phyloP scores from a whole-genome alignment of 2,329 filamentous ascomycete genomes.

The Pseudogymnoascus sp. region DNA sequence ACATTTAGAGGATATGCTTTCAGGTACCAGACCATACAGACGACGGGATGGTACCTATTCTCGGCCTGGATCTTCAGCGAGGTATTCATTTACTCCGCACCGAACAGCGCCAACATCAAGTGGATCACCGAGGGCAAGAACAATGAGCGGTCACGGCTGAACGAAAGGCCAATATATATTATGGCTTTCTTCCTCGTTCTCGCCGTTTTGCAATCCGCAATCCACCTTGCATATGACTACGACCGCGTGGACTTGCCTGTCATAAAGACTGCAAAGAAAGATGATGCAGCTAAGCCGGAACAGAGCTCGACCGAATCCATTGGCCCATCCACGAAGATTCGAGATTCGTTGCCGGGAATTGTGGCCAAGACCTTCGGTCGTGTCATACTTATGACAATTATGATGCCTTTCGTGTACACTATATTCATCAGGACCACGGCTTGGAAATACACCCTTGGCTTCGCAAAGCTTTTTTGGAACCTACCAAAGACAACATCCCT shows the following conservation, averaged over 20 bases:
- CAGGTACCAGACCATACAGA: constrained; percentile 52
- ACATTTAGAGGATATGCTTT: constrained; percentile 52
- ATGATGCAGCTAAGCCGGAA: constrained; percentile 8
- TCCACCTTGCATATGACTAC: constrained; percentile 65
- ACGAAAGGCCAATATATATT: constrained; percentile 79
- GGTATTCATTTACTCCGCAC: constrained; percentile 66
- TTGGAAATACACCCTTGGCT: constrained; percentile 62
- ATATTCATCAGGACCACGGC: constrained; percentile 51
- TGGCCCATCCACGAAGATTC: constrained; percentile 32
- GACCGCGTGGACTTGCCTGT: constrained; percentile 47
- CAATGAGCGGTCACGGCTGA: constrained; percentile 66
- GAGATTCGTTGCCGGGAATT: constrained; percentile 11
- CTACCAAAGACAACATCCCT: constrained; percentile 63
- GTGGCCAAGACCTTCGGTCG: constrained; percentile 22
- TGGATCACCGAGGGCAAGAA: constrained; percentile 64
- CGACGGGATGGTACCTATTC: constrained; percentile 64
- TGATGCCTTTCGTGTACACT: constrained; percentile 52
- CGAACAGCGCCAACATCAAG: constrained; percentile 51
- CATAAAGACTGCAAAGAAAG: constrained; percentile 25
- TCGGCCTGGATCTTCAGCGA: constrained; percentile 75
- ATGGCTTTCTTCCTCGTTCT: constrained; percentile 61
- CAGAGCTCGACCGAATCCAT: constrained; percentile 19
- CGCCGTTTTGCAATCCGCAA: constrained; percentile 57
- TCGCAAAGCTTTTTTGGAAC: constrained; percentile 66
- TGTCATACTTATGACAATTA: constrained; percentile 30